These are phyloP conservation scores for Cadophora gregata DNA, from an alignment of 2,329 filamentous ascomycete species.

Conservation along the genomic window DNA sequence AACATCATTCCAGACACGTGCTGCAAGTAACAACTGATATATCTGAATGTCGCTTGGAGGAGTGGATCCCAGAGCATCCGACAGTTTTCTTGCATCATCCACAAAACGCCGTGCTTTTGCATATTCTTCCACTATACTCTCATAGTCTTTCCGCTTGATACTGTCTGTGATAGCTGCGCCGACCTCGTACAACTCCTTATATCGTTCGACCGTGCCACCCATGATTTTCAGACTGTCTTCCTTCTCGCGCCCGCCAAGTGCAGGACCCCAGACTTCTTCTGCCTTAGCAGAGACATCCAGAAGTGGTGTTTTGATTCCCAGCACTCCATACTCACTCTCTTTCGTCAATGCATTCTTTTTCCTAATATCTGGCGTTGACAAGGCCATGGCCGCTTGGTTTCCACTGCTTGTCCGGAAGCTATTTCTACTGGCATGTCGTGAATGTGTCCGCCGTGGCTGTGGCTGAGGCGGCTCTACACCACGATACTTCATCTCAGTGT, in stretches of 20 bases:
- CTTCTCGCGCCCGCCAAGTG: slow-evolving; percentile 87
- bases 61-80: slow-evolving; percentile 59
- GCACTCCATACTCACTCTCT: slow-evolving; percentile 88
- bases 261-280: slow-evolving; percentile 96
- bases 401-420: slow-evolving; percentile 49
- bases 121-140: slow-evolving; percentile 86
- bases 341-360: slow-evolving; percentile 92
- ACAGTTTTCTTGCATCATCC: slow-evolving; percentile 76
- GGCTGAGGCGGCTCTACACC: slow-evolving; percentile 58
- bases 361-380: slow-evolving; percentile 56
- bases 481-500: slow-evolving; percentile 91
- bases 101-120: slow-evolving; percentile 80
- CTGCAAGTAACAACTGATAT: slow-evolving; percentile 85
- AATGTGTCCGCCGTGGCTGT: slow-evolving; percentile 46
- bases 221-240: slow-evolving; percentile 86
- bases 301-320: slow-evolving; percentile 86
- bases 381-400: slow-evolving; percentile 39
- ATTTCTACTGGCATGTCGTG: slow-evolving; percentile 45
- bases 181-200: slow-evolving; percentile 82
- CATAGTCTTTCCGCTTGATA: slow-evolving; percentile 91
- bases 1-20: slow-evolving; percentile 94
- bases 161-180: slow-evolving; percentile 79
- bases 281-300: slow-evolving; percentile 92
- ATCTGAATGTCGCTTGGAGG: slow-evolving; percentile 78
- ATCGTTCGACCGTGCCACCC: slow-evolving; percentile 75